Base-by-base conservation (phyloP, 2,329 filamentous ascomycete genomes). In the Aspergillus quadricinctus region DNA sequence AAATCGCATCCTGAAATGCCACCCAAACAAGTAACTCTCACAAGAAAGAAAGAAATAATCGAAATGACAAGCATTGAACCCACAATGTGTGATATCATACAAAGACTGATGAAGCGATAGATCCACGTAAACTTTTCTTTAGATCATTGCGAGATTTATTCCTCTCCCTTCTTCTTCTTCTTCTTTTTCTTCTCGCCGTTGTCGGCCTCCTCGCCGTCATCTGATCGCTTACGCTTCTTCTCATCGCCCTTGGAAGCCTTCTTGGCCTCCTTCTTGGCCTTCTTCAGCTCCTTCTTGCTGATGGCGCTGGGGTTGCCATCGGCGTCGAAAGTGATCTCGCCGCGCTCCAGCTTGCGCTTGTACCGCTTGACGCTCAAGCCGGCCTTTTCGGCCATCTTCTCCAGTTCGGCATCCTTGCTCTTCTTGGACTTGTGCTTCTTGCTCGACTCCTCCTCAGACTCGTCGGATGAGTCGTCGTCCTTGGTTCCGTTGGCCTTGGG, bases 251-350 rank as follows among this genome's bases (percentile, higher is more conserved):
- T 76, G 50, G 75, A 74, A 17, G 78, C 80, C 66, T 85, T 83
- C 69, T 84, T 81, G 43, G 76, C 78, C 60, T 80, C 83, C 77
- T 88, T 88, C 76, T 83, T 85, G 57, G 82, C 77, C 79, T 89
- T 88, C 81, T 90, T 90, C 67, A 88, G 73, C 49, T 89, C 86
- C 78, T 90, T 90, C 81, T 90, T 90, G 79, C 85, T 89, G 66
- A 86, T 75, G 3, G 89, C 79, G 64, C 83, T 80, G 43, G 88
- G 85, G 52, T 81, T 86, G 56, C 88, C 88, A 59, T 88, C 83
- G 11, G 77, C 76, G 64, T 81, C 81, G 61, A 91, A 77, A 69
- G 84, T 80, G 61, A 92, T 88, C 68, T 91, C 87, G 40, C 89
- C 89, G 60, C 87, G 83, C 75, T 89, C 88, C 63, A 85, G 85